A percentile compares a stretch with the other conserved stretches of the same genome.
phyloP scores from a whole-genome alignment of 2,329 filamentous ascomycete genomes.

The Neofusicoccum sp. region DNA sequence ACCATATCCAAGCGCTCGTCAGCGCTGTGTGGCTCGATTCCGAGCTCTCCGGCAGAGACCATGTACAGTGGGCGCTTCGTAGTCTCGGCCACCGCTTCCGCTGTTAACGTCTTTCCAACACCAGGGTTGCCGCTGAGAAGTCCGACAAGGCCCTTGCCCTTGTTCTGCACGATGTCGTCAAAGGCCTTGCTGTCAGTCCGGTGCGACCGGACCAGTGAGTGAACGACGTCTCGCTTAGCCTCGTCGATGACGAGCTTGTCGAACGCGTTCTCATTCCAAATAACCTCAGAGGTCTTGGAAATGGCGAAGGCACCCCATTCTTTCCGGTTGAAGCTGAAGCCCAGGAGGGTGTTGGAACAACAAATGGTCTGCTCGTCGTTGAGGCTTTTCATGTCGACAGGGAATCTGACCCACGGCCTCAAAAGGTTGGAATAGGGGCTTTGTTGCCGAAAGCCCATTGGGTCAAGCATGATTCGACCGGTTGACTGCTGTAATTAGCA shows the following conservation, averaged over 20 bases:
- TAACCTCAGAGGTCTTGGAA: not conserved
- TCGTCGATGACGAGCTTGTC: constrained; percentile 1
- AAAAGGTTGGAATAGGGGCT: constrained; percentile 13
- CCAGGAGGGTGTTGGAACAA: not conserved
- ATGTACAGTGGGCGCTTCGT: constrained; percentile 29
- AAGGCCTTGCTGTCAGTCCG: not conserved
- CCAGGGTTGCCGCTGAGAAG: constrained; percentile 22
- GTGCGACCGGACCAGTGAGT: not conserved
- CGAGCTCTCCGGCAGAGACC: constrained; percentile 20
- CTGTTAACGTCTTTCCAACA: constrained; percentile 27
- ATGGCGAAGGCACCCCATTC: not conserved
- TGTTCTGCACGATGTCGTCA: constrained; percentile 24
- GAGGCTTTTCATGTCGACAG: not conserved
- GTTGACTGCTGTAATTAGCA: constrained; percentile 14
- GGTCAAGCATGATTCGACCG: constrained; percentile 22
- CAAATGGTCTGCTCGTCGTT: not conserved
- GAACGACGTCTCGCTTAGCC: not conserved
- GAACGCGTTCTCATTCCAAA: not conserved
- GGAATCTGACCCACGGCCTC: not conserved
- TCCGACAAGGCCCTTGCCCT: constrained; percentile 30
- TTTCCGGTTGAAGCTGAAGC: not conserved
- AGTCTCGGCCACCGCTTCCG: constrained; percentile 31
- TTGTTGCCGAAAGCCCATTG: constrained; percentile 18
- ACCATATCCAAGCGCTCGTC: not conserved
- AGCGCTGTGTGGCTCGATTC: not conserved